Evolutionary conservation across 2,329 filamentous ascomycete species (phyloP).

Genomic region (Madurella mycetomatis): DNA sequence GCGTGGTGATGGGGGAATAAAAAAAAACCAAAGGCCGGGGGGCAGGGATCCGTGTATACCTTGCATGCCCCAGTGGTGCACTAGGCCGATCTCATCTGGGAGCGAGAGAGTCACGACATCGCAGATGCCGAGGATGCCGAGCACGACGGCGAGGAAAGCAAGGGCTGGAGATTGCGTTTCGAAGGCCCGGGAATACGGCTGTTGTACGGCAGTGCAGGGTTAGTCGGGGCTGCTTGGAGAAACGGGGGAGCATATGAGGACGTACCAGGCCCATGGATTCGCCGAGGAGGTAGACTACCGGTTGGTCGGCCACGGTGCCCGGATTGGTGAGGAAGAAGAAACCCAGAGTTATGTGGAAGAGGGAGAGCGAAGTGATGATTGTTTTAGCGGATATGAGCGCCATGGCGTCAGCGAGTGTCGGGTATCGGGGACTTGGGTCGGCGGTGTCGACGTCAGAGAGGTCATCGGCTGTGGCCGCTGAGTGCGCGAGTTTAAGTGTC

Average conservation of each 20-base stretch:
- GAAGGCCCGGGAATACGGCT: slow-evolving; percentile 63
- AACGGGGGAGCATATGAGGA: background rate
- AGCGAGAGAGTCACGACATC: slow-evolving; percentile 64
- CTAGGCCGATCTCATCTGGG: slow-evolving; percentile 60
- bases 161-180: slow-evolving; percentile 65
- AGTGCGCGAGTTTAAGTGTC: too few species aligned
- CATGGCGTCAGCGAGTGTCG: slow-evolving; percentile 48
- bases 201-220: background rate
- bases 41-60: slow-evolving; percentile 36
- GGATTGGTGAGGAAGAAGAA: slow-evolving; percentile 80
- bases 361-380: slow-evolving; percentile 73
- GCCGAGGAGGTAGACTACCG: slow-evolving; percentile 74
- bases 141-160: slow-evolving; percentile 66
- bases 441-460: too few species aligned
- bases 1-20: slow-evolving; percentile 37
- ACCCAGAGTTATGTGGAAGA: slow-evolving; percentile 80
- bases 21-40: slow-evolving; percentile 32
- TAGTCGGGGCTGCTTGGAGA: slow-evolving; percentile 1
- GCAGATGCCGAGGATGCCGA: slow-evolving; percentile 55
- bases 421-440: too few species aligned
- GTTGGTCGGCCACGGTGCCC: slow-evolving; percentile 67
- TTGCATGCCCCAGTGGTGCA: slow-evolving; percentile 64
- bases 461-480: too few species aligned
- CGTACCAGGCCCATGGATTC: slow-evolving; percentile 78
- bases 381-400: slow-evolving; percentile 74